These are phyloP conservation scores for Aureoboletus auriporus DNA, from an alignment of 768 basidiomycete genomes.

Conservation along the genomic window DNA sequence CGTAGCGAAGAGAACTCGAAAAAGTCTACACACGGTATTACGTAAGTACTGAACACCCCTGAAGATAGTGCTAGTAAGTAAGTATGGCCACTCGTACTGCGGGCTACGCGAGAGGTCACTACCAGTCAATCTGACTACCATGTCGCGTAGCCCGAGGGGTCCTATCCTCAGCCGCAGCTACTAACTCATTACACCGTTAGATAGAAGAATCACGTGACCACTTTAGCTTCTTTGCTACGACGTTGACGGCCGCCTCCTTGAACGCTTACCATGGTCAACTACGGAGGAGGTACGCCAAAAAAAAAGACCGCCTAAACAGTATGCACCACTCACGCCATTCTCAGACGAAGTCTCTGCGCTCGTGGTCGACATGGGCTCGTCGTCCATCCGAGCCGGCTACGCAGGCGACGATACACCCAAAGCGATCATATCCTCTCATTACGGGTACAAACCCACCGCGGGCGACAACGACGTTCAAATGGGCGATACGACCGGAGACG, in stretches of 20 bases:
- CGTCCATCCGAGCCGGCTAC: slow-evolving; percentile 89
- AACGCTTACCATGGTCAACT: slow-evolving; percentile 61
- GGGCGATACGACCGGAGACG: slow-evolving; percentile 38
- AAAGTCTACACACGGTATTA: neutral
- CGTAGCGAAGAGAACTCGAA: neutral
- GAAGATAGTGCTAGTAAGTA: neutral
- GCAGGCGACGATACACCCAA: slow-evolving; percentile 97
- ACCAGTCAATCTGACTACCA: too few species aligned
- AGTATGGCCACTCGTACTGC: too few species aligned
- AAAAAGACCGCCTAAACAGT: neutral
- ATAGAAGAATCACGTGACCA: slow-evolving; percentile 9
- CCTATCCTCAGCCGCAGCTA: too few species aligned
- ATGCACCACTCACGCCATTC: neutral
- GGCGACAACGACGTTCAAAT: slow-evolving; percentile 33
- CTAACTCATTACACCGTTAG: too few species aligned
- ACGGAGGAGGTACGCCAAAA: slow-evolving; percentile 69
- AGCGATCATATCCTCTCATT: slow-evolving; percentile 84
- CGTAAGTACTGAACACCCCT: neutral
- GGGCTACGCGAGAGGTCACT: too few species aligned
- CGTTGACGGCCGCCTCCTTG: neutral
- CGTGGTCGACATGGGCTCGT: slow-evolving; percentile 91
- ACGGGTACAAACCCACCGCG: slow-evolving; percentile 62
- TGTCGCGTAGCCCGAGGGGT: too few species aligned
- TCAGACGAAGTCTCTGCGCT: slow-evolving; percentile 96
- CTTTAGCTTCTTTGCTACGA: neutral